Evolutionary conservation across 2,329 filamentous ascomycete genomes (phyloP), one percentile per base, ranked within the genome.

Genomic region (Aspergillus sp.): DNA sequence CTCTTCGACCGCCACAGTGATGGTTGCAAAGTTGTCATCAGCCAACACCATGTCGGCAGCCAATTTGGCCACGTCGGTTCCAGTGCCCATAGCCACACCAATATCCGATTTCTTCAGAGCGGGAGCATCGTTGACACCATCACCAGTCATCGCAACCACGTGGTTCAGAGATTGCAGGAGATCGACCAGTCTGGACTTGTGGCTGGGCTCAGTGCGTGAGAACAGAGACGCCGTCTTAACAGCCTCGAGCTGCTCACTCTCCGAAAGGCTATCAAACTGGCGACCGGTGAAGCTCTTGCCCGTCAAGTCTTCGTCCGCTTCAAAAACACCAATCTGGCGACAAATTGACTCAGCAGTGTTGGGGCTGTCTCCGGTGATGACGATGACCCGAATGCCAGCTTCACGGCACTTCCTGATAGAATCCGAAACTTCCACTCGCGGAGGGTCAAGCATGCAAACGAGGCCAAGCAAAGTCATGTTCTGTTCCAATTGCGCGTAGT

Each of bases 81-180:
- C 93, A 48, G 89, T 93, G 45, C 93, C 94, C 93, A 98, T 98
- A 49, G 93, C 94, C 53, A 98, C 90, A 73, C 93, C 93, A 72
- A 98, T 98, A 65, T 98, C 93, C 33, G 93, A 88, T 76, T 96
- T 97, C 80, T 98, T 98, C 62, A 98, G 78, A 13, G 93, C 93
- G 42, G 93, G 93, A 4, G 93, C 93, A 69, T 98, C 93, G 64
- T 98, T 98, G 69, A 98, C 93, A 70, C 93, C 93, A 64, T 98
- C 93, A 63, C 93, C 93, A 58, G 93, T 98, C 93, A 98, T 98
- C 57, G 93, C 93, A 54, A 98, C 94, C 39, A 98, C 93, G 67
- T 98, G 89, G 52, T 88, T 88, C 44, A 88, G 78, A 49, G 88
- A 89, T 69, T 98, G 94, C 41, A 98, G 85, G 41, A 98, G 84